Evolutionary conservation across 805 yeast species (phyloP), one percentile per base, ranked within the genome.

Genomic region (Pichia cabralensis): DNA sequence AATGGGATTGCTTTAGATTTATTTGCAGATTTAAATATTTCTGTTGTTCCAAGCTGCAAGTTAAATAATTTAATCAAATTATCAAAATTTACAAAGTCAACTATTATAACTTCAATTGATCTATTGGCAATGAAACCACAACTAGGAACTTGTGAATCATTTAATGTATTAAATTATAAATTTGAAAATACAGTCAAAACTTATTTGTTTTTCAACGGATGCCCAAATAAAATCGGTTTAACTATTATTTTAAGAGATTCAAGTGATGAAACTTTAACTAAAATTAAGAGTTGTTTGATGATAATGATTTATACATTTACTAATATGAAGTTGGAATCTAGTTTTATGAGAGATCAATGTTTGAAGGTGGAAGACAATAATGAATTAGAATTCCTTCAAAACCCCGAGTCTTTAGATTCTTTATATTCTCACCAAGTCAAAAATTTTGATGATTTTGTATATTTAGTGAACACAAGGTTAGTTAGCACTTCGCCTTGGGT

Each of bases 201-300:
- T 0, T 83, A 79, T 49, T 67, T 85, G n/a, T 81, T 73, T 44
- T 69, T 92, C 36, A 71, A 77, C 1, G 97, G 96, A 1, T 76
- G 88, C 43, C 76, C 77, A 24, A 64, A 68, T 8, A 72, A 71
- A 26, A 56, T 78, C 0, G 98, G 98, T 0, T 78, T 88, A 25
- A 86, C 97, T 0, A 70, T 89, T n/a, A 62, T 83, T 11, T 55
- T 92, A n/a, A 63, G 97, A 35, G 98, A 97, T 2, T 80, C 75
- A 1, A 69, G 71, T 44, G 73, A 68, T 33, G 80, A 74, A 2
- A 50, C 65, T 0, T 58, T 89, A 36, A 64, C 74, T 34, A 73
- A 74, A 34, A 68, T 88, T 16, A 92, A 92, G 52, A 76, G 78
- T 34, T 80, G 86, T 2, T 65, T 81, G 4, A 94, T 83, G 44